Base-by-base conservation (phyloP, 306 rosid genomes). In the Acacia melanoxylon region DNA sequence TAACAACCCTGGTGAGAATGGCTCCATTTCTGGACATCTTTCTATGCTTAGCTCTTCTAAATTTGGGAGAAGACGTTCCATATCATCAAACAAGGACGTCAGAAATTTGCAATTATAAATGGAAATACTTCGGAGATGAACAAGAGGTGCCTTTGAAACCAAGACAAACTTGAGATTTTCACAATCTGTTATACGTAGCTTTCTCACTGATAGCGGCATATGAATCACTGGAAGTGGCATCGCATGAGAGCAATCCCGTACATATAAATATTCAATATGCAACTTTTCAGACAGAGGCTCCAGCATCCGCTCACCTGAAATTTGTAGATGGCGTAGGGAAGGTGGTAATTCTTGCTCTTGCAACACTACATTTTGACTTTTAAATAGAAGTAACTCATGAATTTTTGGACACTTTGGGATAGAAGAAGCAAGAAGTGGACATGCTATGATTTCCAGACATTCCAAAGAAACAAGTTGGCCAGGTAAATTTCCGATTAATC, bases 171-270 rank as follows among this genome's bases (percentile, higher is more conserved):
- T 48, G 0, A 76, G 31, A 69, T 33, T 68, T 20, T 16, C 41
- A 22, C 80, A 68, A 17, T 5, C 19, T 0, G 0, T 0, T 10
- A 78, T 29, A n/a, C 1, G 0, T 2, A 66, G 33, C 2, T 0
- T 0, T 46, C 16, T 33, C 16, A 78, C 3, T 12, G 74, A 78
- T 29, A 40, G 22, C 1, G 66, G 56, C 46, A 76, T n/a, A 41
- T 6, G n/a, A 58, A 6, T 17, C 16, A 6, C 54, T 6, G 41
- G 56, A 25, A 59, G 20, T 4, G 79, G 41, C 25, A 16, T 2
- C 6, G 25, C 56, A 58, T 20, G 0, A 6, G 17, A 22, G 8
- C 52, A 59, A 59, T 42, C 41, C 1, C 10, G 4, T 17, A 76
- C 20, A 8, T 0, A 0, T 40, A 76, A 67, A 7, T 16, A 1